A percentile compares a stretch with the other conserved stretches of the same genome.
Conservation (phyloP, 768 basidiomycete species). For the Pholiota microspora region DNA sequence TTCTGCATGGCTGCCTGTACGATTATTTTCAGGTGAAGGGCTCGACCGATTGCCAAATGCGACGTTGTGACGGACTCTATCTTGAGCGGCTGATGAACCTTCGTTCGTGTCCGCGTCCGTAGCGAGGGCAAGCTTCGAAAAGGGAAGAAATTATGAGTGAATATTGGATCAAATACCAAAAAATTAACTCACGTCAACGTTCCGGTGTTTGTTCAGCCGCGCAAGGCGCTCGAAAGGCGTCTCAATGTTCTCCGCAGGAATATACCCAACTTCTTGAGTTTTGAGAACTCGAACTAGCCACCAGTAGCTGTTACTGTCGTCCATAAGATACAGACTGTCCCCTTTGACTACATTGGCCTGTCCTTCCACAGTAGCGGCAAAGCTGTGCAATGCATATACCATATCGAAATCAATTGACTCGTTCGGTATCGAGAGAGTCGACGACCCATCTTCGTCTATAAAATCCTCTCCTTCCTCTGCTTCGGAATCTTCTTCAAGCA, state of each 20-base stretch:
- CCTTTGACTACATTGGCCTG: constrained; percentile 99
- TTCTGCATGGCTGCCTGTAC: constrained; percentile 32
- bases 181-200: constrained; percentile 93
- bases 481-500: constrained; percentile 84
- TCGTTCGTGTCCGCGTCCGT: constrained; percentile 66
- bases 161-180: no score
- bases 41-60: constrained; percentile 47
- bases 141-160: no score
- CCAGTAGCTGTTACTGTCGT: constrained; percentile 99
- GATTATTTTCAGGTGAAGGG: constrained; percentile 44
- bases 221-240: constrained; percentile 97
- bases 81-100: constrained; percentile 45
- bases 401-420: constrained; percentile 93
- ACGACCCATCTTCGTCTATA: constrained; percentile 74
- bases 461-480: constrained; percentile 75
- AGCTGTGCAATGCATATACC: constrained; percentile 92
- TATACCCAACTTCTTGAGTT: constrained; percentile 98
- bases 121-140: constrained; percentile 62
- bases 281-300: constrained; percentile 99
- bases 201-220: constrained; percentile 93
- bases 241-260: constrained; percentile 99
- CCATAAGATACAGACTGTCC: constrained; percentile 93
- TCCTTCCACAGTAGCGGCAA: constrained; percentile 96
- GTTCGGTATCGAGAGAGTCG: constrained; percentile 83
- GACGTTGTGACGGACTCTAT: constrained; percentile 52